phyloP scores from a whole-genome alignment of 2,329 filamentous ascomycete species.

The Cladophialophora exuberans region DNA sequence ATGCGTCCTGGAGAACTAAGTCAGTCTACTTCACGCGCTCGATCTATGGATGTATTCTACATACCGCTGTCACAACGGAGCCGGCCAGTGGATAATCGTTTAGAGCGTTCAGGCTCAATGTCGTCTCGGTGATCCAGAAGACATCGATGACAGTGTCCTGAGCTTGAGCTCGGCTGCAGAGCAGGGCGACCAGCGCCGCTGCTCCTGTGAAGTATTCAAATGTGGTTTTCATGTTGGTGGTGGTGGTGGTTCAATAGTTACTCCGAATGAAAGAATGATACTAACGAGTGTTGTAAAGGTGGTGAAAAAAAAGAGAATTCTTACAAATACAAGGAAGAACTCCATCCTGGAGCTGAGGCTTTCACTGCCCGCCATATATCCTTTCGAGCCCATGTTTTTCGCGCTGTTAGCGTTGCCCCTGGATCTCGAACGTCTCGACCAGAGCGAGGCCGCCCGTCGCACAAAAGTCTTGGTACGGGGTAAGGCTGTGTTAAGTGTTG shows the following conservation, averaged over 20 bases:
- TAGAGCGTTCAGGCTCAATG: neutral
- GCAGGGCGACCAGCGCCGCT: neutral
- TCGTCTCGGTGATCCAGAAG: conserved; percentile 1
- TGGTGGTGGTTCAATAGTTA: neutral
- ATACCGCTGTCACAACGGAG: neutral
- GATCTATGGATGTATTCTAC: neutral
- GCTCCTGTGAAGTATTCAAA: neutral
- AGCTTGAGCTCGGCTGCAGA: neutral
- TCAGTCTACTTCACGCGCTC: neutral
- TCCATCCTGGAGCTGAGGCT: neutral
- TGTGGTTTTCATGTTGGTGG: conserved; percentile 1
- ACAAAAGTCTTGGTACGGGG: neutral
- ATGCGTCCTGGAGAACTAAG: neutral
- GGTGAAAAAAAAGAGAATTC: no score
- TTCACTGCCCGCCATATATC: neutral
- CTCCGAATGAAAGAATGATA: no score
- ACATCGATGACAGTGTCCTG: conserved; percentile 1
- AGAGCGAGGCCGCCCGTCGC: no score
- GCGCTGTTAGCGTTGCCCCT: neutral
- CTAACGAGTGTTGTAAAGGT: no score
- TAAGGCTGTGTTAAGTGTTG: neutral
- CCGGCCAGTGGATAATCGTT: conserved; percentile 1
- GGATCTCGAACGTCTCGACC: neutral
- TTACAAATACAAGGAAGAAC: neutral
- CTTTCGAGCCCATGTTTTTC: neutral